Base-by-base conservation (phyloP, 192 early-diverging fungal species). In the Linnemannia elongata region DNA sequence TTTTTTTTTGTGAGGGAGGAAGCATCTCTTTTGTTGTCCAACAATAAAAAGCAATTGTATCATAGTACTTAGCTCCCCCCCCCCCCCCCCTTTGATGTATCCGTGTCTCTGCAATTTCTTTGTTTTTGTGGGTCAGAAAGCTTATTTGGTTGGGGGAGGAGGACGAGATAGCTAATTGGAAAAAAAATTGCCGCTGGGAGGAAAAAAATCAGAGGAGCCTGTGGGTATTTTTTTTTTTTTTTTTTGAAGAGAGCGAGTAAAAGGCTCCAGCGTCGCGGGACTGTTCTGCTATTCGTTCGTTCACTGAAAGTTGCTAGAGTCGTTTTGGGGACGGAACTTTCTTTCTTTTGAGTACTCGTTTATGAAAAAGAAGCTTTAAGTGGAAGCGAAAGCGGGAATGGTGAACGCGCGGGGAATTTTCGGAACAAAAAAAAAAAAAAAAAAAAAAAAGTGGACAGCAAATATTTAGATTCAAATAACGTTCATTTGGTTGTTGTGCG, bases 51-150 rank as follows among this genome's bases (percentile, higher is more conserved):
- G 27, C 17, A 7, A 20, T 10, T 73, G 72, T 73, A 73, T 49
- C 44, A 73, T 73, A 73, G 72, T 49, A 30, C 71, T 45, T 45
- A 45, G 44, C 44, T 45, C 44, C n/a, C n/a, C n/a, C n/a, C n/a
- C n/a, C n/a, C n/a, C n/a, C n/a, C n/a, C n/a, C n/a, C n/a, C 13
- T 13, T 66, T 24, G 10, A 4, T 3, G 49, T 52, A 52, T 52
- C 18, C 17, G 47, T 49, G 13, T 52, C 49, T 52, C 20, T 15
- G 47, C 47, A 17, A 18, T 3, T 33, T 66, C 12, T 66, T 66
- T 63, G 12, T 63, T 66, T 66, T 66, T 66, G 60, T 66, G 60
- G 60, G 60, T 15, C 12, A 66, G n/a, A 33, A 66, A 66, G 60
- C 13, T 33, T 66, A 66, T 66, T 66, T 66, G 60, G 60, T 66